Evolutionary conservation across 2,329 filamentous ascomycete genomes (phyloP), one percentile per base, ranked within the genome.

Genomic region (Colletotrichum magnum): DNA sequence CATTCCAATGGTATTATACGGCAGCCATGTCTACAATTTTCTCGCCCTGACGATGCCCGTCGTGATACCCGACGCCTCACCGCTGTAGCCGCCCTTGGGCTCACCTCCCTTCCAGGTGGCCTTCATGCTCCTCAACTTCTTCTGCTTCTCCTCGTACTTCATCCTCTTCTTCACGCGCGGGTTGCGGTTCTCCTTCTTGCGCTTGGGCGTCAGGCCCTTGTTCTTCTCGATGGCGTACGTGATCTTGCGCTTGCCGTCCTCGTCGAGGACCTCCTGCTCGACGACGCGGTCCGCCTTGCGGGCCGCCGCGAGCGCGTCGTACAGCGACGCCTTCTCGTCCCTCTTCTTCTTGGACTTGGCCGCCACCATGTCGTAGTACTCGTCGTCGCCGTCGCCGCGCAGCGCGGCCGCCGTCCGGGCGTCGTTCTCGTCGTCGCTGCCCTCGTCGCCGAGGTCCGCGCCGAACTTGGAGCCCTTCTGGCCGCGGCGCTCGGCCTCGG

Each of bases 81-180:
- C 96, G 73, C 89, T 89, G 84, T 99, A 99, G 62, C 94, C 93
- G 76, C 94, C 93, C 77, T 89, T 89, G 74, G 93, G 90, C 83
- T 97, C 91, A 71, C 94, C 93, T 73, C 94, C 94, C 81, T 94
- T 94, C 84, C 95, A 98, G 15, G 94, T 86, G 9, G 93, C 89
- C 84, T 93, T 94, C 85, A 95, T 93, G 78, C 92, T 95, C 76
- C 89, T 90, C 77, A 98, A 83, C 87, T 98, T 98, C 93, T 98
- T 98, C 89, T 95, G 93, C 88, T 97, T 98, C 81, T 94, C 92
- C 78, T 97, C 94, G 80, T 90, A 99, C 89, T 94, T 94, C 90
- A 94, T 94, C 82, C 94, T 90, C 92, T 98, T 98, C 92, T 98
- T 99, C 73, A 98, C 95, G 79, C 96, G 88, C 43, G 96, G 95